Percentiles rank a stretch among this genome's conserved stretches.
Evolutionary conservation across 2,329 filamentous ascomycete genomes (phyloP).

Genomic region (Aspergillus sp.): DNA sequence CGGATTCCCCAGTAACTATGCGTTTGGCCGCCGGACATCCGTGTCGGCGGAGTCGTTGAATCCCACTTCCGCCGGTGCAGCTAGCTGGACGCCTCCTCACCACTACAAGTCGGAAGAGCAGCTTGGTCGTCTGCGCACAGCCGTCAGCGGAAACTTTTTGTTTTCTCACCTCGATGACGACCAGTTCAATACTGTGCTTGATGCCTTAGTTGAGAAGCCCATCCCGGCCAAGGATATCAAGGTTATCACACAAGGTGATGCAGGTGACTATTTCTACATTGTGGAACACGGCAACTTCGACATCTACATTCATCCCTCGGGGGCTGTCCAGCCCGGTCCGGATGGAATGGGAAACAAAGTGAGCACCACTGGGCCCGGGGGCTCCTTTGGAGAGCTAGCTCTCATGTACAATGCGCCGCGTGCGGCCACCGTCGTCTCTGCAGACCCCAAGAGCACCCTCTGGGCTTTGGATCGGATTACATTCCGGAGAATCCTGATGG

Average conservation of each 20-base stretch:
- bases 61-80: constrained; percentile 70
- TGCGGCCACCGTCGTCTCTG: constrained; percentile 84
- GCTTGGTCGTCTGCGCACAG: constrained; percentile 64
- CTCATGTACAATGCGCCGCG: constrained; percentile 98
- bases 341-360: constrained; percentile 80
- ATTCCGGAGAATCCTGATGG: constrained; percentile 96
- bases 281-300: constrained; percentile 88
- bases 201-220: constrained; percentile 86
- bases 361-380: constrained; percentile 71
- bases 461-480: constrained; percentile 95
- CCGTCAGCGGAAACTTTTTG: constrained; percentile 84
- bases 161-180: constrained; percentile 94
- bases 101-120: constrained; percentile 80
- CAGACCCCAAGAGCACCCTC: constrained; percentile 67
- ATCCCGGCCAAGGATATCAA: constrained; percentile 85
- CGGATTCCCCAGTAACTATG: constrained; percentile 76
- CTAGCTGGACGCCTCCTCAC: constrained; percentile 82
- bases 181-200: constrained; percentile 76
- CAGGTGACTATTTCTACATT: constrained; percentile 96
- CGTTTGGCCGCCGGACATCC: constrained; percentile 84
- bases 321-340: constrained; percentile 67
- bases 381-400: constrained; percentile 91
- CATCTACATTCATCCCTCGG: constrained; percentile 75
- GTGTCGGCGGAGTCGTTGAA: constrained; percentile 96
- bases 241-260: constrained; percentile 91